A percentile compares a stretch with the other conserved stretches of the same genome.
phyloP scores from a whole-genome alignment of 345 rosid species.

The Linum trigynum region DNA sequence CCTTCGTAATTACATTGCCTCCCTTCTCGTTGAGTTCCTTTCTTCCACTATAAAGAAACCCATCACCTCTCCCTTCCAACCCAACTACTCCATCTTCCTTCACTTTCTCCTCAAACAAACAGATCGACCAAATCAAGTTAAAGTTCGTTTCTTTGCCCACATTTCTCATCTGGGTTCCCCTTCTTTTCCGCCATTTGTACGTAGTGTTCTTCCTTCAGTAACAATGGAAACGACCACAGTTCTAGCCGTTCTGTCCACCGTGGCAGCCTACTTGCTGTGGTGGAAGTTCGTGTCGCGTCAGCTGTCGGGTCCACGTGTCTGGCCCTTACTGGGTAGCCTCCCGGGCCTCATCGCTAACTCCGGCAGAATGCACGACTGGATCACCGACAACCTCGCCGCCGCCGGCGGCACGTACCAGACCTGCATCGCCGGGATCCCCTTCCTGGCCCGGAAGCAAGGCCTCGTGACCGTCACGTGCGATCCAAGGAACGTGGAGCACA shows the following conservation, averaged over 20 bases:
- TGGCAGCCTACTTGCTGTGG: conserved; percentile 57
- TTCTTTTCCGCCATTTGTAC: no score
- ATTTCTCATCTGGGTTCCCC: no score
- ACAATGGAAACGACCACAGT: neutral
- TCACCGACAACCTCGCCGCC: conserved; percentile 55
- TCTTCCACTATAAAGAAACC: no score
- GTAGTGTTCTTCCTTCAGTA: no score
- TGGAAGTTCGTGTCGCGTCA: conserved; percentile 51
- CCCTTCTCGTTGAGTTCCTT: no score
- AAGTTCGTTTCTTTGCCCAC: no score
- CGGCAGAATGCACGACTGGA: conserved; percentile 65
- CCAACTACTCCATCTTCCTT: no score
- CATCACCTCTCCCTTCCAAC: no score
- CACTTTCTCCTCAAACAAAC: no score
- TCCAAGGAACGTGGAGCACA: conserved; percentile 79
- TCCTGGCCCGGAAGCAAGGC: conserved; percentile 60
- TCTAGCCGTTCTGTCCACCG: conserved; percentile 8
- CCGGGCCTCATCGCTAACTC: conserved; percentile 54
- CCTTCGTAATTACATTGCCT: no score
- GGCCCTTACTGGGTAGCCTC: conserved; percentile 70
- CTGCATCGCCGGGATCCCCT: conserved; percentile 59
- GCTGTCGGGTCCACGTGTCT: conserved; percentile 59
- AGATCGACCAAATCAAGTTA: no score
- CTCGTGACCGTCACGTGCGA: conserved; percentile 80
- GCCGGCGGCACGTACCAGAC: conserved; percentile 83